A percentile compares a stretch with the other conserved stretches of the same genome.
Evolutionary conservation across 768 basidiomycete species (phyloP).

Genomic region (Phlebiopsis flavidoalba): DNA sequence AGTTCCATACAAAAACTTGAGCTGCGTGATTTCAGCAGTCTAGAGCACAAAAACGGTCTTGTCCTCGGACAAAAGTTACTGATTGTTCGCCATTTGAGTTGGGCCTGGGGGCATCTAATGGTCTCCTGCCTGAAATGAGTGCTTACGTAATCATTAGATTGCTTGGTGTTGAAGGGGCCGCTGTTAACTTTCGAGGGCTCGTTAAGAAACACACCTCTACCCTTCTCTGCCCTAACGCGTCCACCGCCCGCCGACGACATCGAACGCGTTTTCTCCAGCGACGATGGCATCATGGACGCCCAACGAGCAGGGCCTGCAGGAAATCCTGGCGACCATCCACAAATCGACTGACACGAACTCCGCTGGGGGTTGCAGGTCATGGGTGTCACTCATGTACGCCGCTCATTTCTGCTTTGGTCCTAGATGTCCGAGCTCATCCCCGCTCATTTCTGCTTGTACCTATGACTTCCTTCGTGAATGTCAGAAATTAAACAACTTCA

Average conservation of each 20-base stretch:
- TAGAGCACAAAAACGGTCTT: too few relatives aligned
- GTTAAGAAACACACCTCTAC: slow-evolving; percentile 3
- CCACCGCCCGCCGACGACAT: slow-evolving; percentile 1
- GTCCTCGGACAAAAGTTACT: too few relatives aligned
- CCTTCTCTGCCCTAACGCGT: slow-evolving; percentile 24
- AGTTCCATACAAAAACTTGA: background rate
- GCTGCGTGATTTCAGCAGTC: background rate
- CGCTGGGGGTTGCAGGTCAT: slow-evolving; percentile 61
- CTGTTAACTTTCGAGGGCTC: slow-evolving; percentile 3
- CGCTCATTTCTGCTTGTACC: slow-evolving; percentile 13
- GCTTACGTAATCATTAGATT: slow-evolving; percentile 5
- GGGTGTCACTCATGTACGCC: slow-evolving; percentile 78
- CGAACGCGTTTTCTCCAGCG: slow-evolving; percentile 16
- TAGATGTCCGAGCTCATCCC: slow-evolving; percentile 13
- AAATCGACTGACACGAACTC: slow-evolving; percentile 81
- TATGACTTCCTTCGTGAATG: slow-evolving; percentile 15
- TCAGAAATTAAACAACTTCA: slow-evolving; percentile 84
- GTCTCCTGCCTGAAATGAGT: slow-evolving; percentile 1
- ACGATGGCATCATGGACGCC: slow-evolving; percentile 72
- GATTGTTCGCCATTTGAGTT: background rate
- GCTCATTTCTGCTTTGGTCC: slow-evolving; percentile 15
- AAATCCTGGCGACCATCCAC: slow-evolving; percentile 88
- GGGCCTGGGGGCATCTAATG: background rate
- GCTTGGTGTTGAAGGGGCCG: background rate
- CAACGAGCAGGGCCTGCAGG: slow-evolving; percentile 79